Evolutionary conservation across 2,329 filamentous ascomycete genomes (phyloP).

Genomic region (Immersiporthe knoxdaviesiana): DNA sequence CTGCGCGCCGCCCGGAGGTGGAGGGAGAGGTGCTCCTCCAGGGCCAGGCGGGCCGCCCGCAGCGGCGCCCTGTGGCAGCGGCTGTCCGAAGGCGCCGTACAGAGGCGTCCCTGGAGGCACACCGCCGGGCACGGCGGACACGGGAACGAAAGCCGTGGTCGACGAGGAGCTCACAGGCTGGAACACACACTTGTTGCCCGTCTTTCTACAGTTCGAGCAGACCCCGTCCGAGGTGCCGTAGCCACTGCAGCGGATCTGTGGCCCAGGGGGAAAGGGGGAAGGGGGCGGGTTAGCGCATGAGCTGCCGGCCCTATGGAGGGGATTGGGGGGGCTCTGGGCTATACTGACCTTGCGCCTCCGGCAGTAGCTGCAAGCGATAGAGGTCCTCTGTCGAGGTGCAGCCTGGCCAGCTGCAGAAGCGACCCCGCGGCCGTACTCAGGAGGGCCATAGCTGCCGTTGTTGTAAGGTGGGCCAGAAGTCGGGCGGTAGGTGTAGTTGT

Average conservation of each 20-base stretch:
- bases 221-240: slow-evolving; percentile 62
- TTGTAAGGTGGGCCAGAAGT: slow-evolving; percentile 37
- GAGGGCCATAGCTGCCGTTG: slow-evolving; percentile 34
- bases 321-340: too few species aligned
- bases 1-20: slow-evolving; percentile 28
- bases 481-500: slow-evolving; percentile 39
- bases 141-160: slow-evolving; percentile 61
- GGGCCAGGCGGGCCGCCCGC: slow-evolving; percentile 22
- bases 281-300: slow-evolving; percentile 7
- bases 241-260: slow-evolving; percentile 63
- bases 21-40: slow-evolving; percentile 28
- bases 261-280: too few species aligned
- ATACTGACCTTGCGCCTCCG: slow-evolving; percentile 61
- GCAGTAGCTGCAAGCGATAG: slow-evolving; percentile 64
- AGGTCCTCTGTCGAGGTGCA: slow-evolving; percentile 61
- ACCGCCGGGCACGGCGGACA: slow-evolving; percentile 61
- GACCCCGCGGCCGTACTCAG: slow-evolving; percentile 40
- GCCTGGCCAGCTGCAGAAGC: slow-evolving; percentile 50
- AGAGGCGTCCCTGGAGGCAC: slow-evolving; percentile 60
- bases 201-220: slow-evolving; percentile 64
- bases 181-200: slow-evolving; percentile 65
- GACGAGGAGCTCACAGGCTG: slow-evolving; percentile 61
- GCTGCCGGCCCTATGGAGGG: slow-evolving; percentile 9
- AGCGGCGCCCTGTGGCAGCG: slow-evolving; percentile 42
- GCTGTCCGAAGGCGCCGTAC: slow-evolving; percentile 62